Evolutionary conservation across 2,329 filamentous ascomycete species (phyloP), one percentile per base, ranked within the genome.

Genomic region (Herpotrichia juniperi): DNA sequence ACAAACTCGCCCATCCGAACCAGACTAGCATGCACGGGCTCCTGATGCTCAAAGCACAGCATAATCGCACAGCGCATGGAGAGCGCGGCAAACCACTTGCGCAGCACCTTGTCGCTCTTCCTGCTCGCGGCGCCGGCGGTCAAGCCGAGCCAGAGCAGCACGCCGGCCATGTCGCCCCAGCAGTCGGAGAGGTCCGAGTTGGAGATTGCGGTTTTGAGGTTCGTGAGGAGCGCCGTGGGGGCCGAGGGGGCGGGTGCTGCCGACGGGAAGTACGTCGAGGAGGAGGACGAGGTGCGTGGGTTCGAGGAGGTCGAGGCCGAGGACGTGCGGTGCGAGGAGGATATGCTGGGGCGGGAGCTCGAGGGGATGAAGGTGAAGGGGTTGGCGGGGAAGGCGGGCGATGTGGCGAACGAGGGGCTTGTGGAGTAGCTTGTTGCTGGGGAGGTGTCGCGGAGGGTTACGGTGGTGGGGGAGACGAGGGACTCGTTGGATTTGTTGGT

Each of bases 81-180:
- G 1, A 71, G 51, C 2, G 71, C 71, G 0, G 64, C 59, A 42
- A 67, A 68, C 66, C 72, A 74, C 19, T 67, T 68, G 50, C 57
- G 54, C 1, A 57, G 43, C 16, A 55, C 60, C 47, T 60, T 57
- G 14, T 62, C 62, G 45, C 37, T 56, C 10, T 61, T 56, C 34
- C 56, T 58, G 30, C 60, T 69, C 12, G 72, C 69, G 5, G 72
- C 72, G 9, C 68, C 72, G 19, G 62, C 57, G 6, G 67, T 61
- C 7, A 74, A 64, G 0, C 62, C 61, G 42, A 73, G 59, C 72
- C 72, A 75, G 30, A 74, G 58, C 1, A 74, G 61, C n/a, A 74
- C 68, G 35, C 73, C 73, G 1, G 67, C 67, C 64, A 75, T 68
- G 48, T 73, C 69, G 42, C 50, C 48, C 72, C 73, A 75, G 40